Evolutionary conservation across 2,329 filamentous ascomycete genomes (phyloP), one percentile per base, ranked within the genome.

Genomic region (Hymenoscyphus fructigenus): DNA sequence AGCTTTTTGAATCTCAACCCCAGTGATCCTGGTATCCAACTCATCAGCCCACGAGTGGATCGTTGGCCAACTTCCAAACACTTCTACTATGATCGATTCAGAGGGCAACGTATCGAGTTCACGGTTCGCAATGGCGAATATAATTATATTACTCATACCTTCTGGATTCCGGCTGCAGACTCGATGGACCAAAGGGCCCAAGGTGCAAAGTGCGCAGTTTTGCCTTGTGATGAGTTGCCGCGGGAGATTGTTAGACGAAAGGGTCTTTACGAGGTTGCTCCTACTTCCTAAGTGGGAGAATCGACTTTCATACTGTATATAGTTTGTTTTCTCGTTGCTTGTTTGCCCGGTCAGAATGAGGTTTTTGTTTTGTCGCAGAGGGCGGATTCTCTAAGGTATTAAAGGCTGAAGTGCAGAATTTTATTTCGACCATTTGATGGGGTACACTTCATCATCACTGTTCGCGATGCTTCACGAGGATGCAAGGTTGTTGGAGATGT

Each of bases 1-100:
- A 38, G 34, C 34, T 15, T 38, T 38, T 38, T 38, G 34, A 38
- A 38, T 38, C 34, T 38, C 34, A 14, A 38, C 34, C 34, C 34
- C 34, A 15, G 34, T 38, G 23, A 23, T 47, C 20, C 41, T 1
- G 41, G 41, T 10, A n/a, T 47, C 41, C 17, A 47, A 47, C 17
- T 23, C 4, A 9, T 0, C 5, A 26, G 34, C 5, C 15, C 47
- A 1, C 59, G 67, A 57, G 60, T 50, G 32, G 65, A 68, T 57
- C 60, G 69, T 7, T 70, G 69, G 69, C 68, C 67, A 15, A 66
- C 67, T 4, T 67, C 63, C 15, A 70, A 70, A 55, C 67, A 69
- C 38, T 57, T 70, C 23, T 68, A 64, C 61, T 70, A 70, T 29
- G 67, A 70, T 32, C 57, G 47, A 70, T 72, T 53, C 65, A 26